A percentile compares a stretch with the other conserved stretches of the same genome.
Conservation (phyloP, 768 basidiomycete species). For the Mycena sanguinolenta region DNA sequence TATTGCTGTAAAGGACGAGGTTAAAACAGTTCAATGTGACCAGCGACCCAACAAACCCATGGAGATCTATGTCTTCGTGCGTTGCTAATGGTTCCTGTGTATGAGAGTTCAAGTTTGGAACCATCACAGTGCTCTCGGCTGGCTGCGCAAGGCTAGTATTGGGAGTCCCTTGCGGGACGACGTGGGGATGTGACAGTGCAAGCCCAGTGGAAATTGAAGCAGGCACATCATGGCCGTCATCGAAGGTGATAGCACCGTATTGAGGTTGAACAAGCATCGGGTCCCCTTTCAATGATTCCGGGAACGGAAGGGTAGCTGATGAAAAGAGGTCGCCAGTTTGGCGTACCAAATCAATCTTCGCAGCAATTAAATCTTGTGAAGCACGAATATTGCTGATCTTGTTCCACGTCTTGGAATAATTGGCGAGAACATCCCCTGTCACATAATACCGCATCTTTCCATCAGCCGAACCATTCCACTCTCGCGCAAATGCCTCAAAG, state of each 20-base stretch:
- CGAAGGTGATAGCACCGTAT: not conserved
- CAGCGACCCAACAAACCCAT: too few species aligned
- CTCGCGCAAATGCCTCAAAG: constrained; percentile 11
- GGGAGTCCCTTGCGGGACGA: not conserved
- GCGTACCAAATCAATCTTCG: not conserved
- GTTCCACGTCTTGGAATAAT: not conserved
- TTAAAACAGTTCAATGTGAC: too few species aligned
- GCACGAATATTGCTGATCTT: not conserved
- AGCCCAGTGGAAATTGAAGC: not conserved
- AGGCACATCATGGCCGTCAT: not conserved
- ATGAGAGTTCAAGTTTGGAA: not conserved
- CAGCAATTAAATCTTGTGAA: not conserved
- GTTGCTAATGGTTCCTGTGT: too few species aligned
- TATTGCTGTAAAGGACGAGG: too few species aligned
- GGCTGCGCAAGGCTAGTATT: too few species aligned
- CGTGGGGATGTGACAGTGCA: not conserved
- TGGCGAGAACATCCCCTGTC: not conserved
- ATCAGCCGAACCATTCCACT: constrained; percentile 25
- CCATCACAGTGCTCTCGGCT: not conserved
- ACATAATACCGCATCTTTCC: constrained; percentile 14
- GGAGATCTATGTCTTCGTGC: too few species aligned
- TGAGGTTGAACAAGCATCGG: not conserved
- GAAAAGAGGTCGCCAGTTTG: constrained; percentile 8
- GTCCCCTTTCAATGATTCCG: not conserved
- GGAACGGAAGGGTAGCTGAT: not conserved